Evolutionary conservation across 164 flowering plant genomes (phyloP), one percentile per base, ranked within the genome.

Genomic region (Liquidambar formosana): DNA sequence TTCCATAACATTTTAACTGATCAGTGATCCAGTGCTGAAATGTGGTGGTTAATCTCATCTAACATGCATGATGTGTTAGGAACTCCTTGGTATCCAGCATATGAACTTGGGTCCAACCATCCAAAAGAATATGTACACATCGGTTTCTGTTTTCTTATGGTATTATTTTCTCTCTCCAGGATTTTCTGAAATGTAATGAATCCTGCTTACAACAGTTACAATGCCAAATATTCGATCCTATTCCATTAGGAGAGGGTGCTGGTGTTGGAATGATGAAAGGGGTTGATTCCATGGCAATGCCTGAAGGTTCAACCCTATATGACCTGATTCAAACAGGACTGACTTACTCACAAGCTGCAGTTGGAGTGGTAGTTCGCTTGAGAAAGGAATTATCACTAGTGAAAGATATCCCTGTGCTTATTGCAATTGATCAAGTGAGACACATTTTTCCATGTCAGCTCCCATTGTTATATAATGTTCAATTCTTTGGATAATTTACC

Each of bases 221-320:
- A 27, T 89, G 97, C 83, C 88, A 89, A 76, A 81, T 85, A 65
- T 71, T 21, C 75, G 98, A 91, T 73, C 98, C 94, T 58, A 85
- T 96, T 76, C 93, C 92, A 10, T 71, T 96, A 79, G 98, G 98
- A 66, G 98, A 96, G 81, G 97, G 99, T 76, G 97, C 94, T 81
- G 99, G 97, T 81, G 90, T 85, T 79, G 99, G 98, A 66, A 77
- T 73, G 83, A 75, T 80, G 84, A 93, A 87, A 82, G 98, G 86
- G 25, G 91, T 70, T 49, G 97, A 95, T 73, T 79, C 91, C 56
- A 84, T 90, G 88, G 83, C 77, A 61, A 82, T 95, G 79, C 88
- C 98, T 38, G 97, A 93, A 80, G 93, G 83, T 73, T 89, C 94
- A 66, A 82, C 87, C 13, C 70, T 95, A 45, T 88, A 75, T 80